These are phyloP conservation scores for Colletotrichum cordylinicola DNA, from an alignment of 2,329 filamentous ascomycete species.

Conservation along the genomic window DNA sequence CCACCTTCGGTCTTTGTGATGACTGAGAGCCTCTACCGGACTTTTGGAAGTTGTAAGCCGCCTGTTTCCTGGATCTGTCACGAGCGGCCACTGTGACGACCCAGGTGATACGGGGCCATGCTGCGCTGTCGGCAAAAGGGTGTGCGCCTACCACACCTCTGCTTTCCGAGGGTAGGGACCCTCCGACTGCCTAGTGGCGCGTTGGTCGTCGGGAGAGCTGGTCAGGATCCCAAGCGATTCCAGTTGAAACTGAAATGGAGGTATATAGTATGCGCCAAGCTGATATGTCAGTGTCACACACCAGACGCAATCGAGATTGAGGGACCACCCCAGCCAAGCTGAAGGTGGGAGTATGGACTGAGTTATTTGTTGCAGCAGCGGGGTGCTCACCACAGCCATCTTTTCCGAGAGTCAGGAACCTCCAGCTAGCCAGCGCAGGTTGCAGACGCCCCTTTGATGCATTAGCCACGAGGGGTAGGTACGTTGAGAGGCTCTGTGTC, in stretches of 20 bases:
- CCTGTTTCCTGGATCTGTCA: background rate
- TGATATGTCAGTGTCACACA: background rate
- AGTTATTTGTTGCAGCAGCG: background rate
- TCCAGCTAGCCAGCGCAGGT: background rate
- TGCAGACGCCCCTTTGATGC: background rate
- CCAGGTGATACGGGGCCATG: background rate
- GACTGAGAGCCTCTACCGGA: background rate
- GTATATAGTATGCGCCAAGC: background rate
- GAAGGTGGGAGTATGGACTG: background rate
- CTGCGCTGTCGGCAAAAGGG: background rate
- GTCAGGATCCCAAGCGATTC: background rate
- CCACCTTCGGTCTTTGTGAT: background rate
- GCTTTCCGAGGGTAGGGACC: background rate
- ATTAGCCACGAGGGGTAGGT: background rate
- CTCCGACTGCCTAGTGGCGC: background rate
- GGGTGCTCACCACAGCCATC: background rate
- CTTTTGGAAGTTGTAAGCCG: background rate
- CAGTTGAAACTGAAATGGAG: background rate
- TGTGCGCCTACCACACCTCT: background rate
- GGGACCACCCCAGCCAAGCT: background rate
- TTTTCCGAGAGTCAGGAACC: background rate
- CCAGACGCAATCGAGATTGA: background rate
- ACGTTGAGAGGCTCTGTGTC: background rate
- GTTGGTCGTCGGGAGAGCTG: background rate
- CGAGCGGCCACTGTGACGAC: background rate